Percentiles rank a stretch among this genome's conserved stretches.
These are phyloP conservation scores for Fusarium kyushuense DNA, from an alignment of 2,329 filamentous ascomycete genomes.

Conservation along the genomic window DNA sequence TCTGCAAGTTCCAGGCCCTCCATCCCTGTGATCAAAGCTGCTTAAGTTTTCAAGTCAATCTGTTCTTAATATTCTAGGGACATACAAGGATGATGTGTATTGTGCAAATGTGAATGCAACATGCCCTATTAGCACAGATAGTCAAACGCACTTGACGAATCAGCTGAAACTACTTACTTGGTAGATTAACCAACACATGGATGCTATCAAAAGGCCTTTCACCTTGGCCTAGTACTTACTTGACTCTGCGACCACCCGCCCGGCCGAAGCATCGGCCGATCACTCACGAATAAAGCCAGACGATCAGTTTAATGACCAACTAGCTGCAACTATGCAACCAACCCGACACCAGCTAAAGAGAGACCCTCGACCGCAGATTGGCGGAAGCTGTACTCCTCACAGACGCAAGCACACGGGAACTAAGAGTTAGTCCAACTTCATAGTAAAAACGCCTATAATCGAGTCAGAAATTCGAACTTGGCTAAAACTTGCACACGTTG, in stretches of 20 bases:
- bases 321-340: conserved; percentile 20
- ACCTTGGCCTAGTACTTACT: background rate
- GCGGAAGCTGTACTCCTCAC: conserved; percentile 12
- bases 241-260: background rate
- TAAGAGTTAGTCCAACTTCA: conserved; percentile 22
- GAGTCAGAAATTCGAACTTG: conserved; percentile 8
- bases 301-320: conserved; percentile 11
- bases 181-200: background rate
- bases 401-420: conserved; percentile 31
- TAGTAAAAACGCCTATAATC: background rate
- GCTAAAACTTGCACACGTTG: conserved; percentile 1
- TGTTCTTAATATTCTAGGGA: background rate
- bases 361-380: conserved; percentile 13
- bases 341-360: conserved; percentile 9
- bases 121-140: background rate
- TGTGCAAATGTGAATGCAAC: conserved; percentile 25
- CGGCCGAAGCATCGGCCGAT: conserved; percentile 30
- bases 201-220: background rate
- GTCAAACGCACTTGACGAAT: background rate
- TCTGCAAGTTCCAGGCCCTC: background rate
- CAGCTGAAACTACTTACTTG: background rate
- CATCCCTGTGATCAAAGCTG: background rate
- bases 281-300: background rate
- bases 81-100: background rate
- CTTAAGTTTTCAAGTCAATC: background rate